phyloP scores from a whole-genome alignment of 768 basidiomycete genomes.

The Asterophora parasitica region DNA sequence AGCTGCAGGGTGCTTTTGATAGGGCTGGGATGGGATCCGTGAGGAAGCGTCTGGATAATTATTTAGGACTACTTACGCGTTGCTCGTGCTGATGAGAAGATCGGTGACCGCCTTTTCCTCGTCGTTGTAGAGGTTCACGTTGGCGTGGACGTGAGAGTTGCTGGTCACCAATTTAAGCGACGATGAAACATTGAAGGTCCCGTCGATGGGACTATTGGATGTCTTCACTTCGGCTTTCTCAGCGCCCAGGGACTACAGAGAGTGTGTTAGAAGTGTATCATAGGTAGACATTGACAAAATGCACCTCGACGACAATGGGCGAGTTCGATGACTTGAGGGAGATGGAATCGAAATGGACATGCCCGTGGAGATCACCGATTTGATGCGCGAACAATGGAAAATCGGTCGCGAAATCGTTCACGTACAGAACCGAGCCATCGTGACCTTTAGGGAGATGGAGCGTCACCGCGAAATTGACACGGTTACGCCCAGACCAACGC shows the following conservation, averaged over 20 bases:
- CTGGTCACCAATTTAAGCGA: slow-evolving; percentile 30
- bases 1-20: slow-evolving; percentile 9
- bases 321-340: slow-evolving; percentile 31
- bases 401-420: slow-evolving; percentile 41
- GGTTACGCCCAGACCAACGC: slow-evolving; percentile 7
- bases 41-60: neutral
- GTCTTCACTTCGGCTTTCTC: slow-evolving; percentile 26
- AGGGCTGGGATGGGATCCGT: slow-evolving; percentile 1
- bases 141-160: slow-evolving; percentile 36
- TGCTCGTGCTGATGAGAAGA: slow-evolving; percentile 26
- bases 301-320: slow-evolving; percentile 31
- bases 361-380: slow-evolving; percentile 31
- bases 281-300: neutral
- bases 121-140: slow-evolving; percentile 34
- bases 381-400: slow-evolving; percentile 37
- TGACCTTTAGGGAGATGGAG: slow-evolving; percentile 20
- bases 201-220: slow-evolving; percentile 41
- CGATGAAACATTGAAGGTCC: slow-evolving; percentile 35
- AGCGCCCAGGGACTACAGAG: slow-evolving; percentile 28
- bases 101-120: slow-evolving; percentile 21
- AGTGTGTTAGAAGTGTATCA: neutral
- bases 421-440: slow-evolving; percentile 20
- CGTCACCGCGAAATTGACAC: slow-evolving; percentile 20
- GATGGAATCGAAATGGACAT: slow-evolving; percentile 37
- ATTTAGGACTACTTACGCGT: slow-evolving; percentile 31